These are phyloP conservation scores for Tolypocladium inflatum DNA, from an alignment of 2,329 filamentous ascomycete species.

Conservation along the genomic window DNA sequence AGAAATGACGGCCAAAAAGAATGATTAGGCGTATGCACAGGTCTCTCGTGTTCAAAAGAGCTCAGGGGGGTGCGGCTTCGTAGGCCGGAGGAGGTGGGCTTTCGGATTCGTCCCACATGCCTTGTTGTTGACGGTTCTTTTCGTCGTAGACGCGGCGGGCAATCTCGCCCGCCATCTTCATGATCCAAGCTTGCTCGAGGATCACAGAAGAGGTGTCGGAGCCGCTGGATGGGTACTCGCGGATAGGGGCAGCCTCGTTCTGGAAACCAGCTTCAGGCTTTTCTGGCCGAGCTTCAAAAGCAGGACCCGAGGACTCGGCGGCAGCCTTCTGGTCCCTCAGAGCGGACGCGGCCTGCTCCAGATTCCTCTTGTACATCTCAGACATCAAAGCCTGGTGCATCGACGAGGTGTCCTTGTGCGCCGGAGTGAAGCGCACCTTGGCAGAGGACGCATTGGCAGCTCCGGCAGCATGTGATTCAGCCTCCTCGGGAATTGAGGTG, in stretches of 20 bases:
- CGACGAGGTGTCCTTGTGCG: conserved; percentile 7
- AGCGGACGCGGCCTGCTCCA: conserved; percentile 14
- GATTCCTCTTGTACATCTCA: conserved; percentile 12
- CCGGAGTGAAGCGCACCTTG: conserved; percentile 31
- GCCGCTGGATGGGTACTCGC: conserved; percentile 19
- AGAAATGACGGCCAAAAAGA: neutral
- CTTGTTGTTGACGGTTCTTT: conserved; percentile 43
- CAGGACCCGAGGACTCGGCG: conserved; percentile 4
- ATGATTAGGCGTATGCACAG: conserved; percentile 6
- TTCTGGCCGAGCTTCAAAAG: conserved; percentile 6
- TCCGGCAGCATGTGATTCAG: conserved; percentile 34
- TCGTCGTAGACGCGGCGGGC: conserved; percentile 81
- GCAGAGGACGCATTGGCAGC: conserved; percentile 17
- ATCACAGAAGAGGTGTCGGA: conserved; percentile 50
- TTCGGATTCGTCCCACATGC: conserved; percentile 39
- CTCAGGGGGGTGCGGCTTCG: conserved; percentile 37
- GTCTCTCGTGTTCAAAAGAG: conserved; percentile 2
- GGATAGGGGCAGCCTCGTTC: conserved; percentile 18
- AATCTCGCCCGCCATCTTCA: conserved; percentile 91
- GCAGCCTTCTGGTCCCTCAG: conserved; percentile 8
- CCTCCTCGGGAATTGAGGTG: conserved; percentile 49
- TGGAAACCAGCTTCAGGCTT: conserved; percentile 13
- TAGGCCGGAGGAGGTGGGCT: conserved; percentile 54
- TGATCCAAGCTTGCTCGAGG: conserved; percentile 75
- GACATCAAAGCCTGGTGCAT: conserved; percentile 14